Percentiles rank a stretch among this genome's conserved stretches.
These are phyloP conservation scores for Pinus albicaulis DNA, from an alignment of 75 land plant species.

Conservation along the genomic window DNA sequence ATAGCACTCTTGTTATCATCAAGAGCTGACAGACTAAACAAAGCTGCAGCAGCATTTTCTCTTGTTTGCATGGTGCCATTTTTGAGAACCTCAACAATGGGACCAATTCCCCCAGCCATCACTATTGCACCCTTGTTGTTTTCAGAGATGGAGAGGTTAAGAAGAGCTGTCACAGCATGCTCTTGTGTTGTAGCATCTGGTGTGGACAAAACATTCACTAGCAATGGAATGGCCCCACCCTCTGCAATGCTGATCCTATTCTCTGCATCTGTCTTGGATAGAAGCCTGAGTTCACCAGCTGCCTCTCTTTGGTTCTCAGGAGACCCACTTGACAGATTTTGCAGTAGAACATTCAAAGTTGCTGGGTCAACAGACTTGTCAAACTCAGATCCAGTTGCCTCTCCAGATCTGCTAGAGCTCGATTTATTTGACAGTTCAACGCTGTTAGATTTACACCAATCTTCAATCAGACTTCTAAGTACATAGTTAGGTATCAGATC, in stretches of 20 bases:
- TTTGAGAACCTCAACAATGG: conserved; percentile 72
- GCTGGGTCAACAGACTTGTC: conserved; percentile 44
- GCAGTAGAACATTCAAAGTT: conserved; percentile 56
- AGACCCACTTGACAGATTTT: conserved; percentile 46
- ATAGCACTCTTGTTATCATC: conserved; percentile 73
- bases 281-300: conserved; percentile 63
- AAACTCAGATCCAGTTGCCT: conserved; percentile 16
- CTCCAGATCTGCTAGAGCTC: conserved; percentile 23
- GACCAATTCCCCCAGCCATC: conserved; percentile 66
- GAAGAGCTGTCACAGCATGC: conserved; percentile 78
- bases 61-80: conserved; percentile 75
- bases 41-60: conserved; percentile 93
- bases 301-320: conserved; percentile 54
- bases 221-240: conserved; percentile 77
- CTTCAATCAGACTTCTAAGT: conserved; percentile 69
- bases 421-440: conserved; percentile 50
- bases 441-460: conserved; percentile 72
- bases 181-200: conserved; percentile 63
- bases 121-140: conserved; percentile 75
- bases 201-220: conserved; percentile 53
- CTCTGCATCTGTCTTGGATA: conserved; percentile 77
- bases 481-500: conserved; percentile 78
- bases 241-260: conserved; percentile 80
- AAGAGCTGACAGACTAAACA: conserved; percentile 64
- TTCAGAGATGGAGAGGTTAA: conserved; percentile 88